Conservation (phyloP, 176 grass and related monocot species). For the Oryza glaberrima region DNA sequence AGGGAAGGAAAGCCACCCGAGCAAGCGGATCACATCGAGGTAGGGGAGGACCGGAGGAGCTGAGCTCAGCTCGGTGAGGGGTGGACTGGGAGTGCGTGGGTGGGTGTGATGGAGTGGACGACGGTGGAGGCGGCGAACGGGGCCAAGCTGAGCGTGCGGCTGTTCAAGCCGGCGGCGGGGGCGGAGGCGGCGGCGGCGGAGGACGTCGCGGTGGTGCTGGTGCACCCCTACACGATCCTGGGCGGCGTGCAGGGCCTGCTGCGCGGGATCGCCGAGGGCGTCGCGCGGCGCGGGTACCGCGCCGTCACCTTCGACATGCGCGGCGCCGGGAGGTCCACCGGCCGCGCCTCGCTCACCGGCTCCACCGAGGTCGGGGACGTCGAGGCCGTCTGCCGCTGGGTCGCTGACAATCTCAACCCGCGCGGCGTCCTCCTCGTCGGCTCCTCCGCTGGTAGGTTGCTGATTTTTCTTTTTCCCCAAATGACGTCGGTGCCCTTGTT, state of each 20-base stretch:
- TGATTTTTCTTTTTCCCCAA: neutral
- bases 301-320: constrained; percentile 98
- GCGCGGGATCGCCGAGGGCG: constrained; percentile 79
- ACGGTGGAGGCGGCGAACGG: constrained; percentile 84
- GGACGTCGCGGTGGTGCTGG: constrained; percentile 75
- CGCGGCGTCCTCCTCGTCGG: constrained; percentile 71
- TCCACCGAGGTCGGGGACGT: constrained; percentile 77
- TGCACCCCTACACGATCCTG: constrained; percentile 90
- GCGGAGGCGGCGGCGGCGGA: constrained; percentile 9
- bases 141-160: constrained; percentile 67
- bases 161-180: constrained; percentile 68
- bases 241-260: constrained; percentile 94
- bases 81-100: constrained; percentile 32
- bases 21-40: constrained; percentile 41
- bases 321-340: constrained; percentile 80
- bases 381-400: constrained; percentile 85
- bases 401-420: constrained; percentile 59
- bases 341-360: constrained; percentile 78
- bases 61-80: neutral
- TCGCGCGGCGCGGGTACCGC: constrained; percentile 58
- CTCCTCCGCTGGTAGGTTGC: constrained; percentile 71
- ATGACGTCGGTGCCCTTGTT: neutral
- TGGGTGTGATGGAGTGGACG: constrained; percentile 57
- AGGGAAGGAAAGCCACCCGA: neutral
- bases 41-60: neutral